These are phyloP conservation scores for Tuber indicum DNA, from an alignment of 495 filamentous ascomycete species.

Conservation along the genomic window DNA sequence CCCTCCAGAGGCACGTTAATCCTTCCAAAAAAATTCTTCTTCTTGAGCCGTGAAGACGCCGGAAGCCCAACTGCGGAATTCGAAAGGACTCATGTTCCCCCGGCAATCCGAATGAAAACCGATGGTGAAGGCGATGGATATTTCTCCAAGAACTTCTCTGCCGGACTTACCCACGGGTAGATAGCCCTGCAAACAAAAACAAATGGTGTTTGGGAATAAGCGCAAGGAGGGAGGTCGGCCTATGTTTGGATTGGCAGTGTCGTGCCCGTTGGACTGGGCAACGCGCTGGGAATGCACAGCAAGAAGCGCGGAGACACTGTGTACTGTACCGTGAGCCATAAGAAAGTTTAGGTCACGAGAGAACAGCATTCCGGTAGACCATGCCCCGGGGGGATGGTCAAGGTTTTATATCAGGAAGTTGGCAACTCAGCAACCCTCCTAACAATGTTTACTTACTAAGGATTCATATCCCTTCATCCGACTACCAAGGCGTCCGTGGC, in stretches of 20 bases:
- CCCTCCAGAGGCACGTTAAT: conserved; percentile 44
- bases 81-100: conserved; percentile 16
- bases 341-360: neutral
- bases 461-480: neutral
- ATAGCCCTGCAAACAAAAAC: neutral
- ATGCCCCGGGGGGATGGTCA: neutral
- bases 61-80: neutral
- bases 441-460: neutral
- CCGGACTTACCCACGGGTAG: neutral
- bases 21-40: conserved; percentile 47
- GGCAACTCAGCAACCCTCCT: neutral
- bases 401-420: neutral
- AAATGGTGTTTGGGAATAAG: neutral
- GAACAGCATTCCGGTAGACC: neutral
- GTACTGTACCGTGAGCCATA: neutral
- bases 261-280: neutral
- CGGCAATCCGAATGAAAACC: neutral
- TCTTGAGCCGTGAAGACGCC: neutral
- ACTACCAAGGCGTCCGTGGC: neutral
- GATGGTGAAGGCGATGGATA: neutral
- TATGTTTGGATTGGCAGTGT: neutral
- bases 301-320: neutral
- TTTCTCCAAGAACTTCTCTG: neutral
- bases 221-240: neutral
- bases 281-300: neutral